Conservation (phyloP, 768 basidiomycete species). For the Russula lepida region DNA sequence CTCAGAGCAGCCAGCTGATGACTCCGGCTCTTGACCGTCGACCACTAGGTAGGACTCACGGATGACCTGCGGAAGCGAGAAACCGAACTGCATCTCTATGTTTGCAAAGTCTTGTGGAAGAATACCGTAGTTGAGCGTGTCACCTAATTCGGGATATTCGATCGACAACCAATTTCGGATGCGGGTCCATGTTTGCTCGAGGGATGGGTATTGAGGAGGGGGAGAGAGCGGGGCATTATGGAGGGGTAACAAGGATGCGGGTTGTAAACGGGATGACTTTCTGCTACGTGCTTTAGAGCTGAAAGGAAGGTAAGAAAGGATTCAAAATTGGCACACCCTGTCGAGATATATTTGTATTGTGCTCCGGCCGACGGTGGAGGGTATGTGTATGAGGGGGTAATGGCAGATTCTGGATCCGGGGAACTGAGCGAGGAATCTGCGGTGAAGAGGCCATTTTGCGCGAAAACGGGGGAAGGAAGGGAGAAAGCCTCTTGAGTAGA, state of each 20-base stretch:
- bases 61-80: constrained; percentile 75
- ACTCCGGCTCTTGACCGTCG: constrained; percentile 93
- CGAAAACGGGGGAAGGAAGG: constrained; percentile 58
- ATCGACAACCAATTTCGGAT: constrained; percentile 72
- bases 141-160: constrained; percentile 90
- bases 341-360: constrained; percentile 53
- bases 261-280: constrained; percentile 39
- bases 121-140: constrained; percentile 91
- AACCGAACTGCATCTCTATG: constrained; percentile 79
- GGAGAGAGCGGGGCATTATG: constrained; percentile 46
- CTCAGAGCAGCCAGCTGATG: constrained; percentile 76
- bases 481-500: constrained; percentile 86
- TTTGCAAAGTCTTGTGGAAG: constrained; percentile 69
- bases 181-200: constrained; percentile 78
- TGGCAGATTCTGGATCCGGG: constrained; percentile 40
- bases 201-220: constrained; percentile 55
- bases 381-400: constrained; percentile 60
- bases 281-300: constrained; percentile 20
- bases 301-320: constrained; percentile 7
- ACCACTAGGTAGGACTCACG: constrained; percentile 82
- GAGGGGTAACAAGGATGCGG: constrained; percentile 55
- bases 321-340: constrained; percentile 34
- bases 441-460: constrained; percentile 54
- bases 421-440: constrained; percentile 40
- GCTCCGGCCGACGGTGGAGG: constrained; percentile 53